Percentiles rank a stretch among this genome's conserved stretches.
Conservation (phyloP, 2,329 filamentous ascomycete species). For the Epichloe hybrida region DNA sequence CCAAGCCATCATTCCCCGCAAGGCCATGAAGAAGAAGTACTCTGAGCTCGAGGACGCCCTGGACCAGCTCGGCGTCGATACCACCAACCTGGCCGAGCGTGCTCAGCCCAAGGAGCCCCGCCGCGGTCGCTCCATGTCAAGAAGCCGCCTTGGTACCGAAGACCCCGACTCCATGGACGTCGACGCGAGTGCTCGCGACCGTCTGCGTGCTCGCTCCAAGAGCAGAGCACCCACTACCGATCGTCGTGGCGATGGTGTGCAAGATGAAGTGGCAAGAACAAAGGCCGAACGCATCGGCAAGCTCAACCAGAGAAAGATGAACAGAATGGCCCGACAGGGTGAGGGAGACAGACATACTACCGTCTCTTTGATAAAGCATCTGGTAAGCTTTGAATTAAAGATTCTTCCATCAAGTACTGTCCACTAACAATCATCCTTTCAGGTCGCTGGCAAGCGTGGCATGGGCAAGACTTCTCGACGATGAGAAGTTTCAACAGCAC, state of each 20-base stretch:
- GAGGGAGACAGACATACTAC: constrained; percentile 87
- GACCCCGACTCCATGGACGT: constrained; percentile 67
- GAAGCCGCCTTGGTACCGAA: constrained; percentile 48
- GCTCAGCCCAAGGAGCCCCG: constrained; percentile 50
- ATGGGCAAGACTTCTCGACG: constrained; percentile 77
- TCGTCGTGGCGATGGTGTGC: constrained; percentile 65
- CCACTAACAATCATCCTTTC: constrained; percentile 10
- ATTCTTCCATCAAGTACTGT: not conserved
- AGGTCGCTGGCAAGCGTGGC: constrained; percentile 83
- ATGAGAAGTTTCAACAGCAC: constrained; percentile 25
- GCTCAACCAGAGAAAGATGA: constrained; percentile 95
- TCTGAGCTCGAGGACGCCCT: constrained; percentile 79
- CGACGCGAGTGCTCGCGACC: constrained; percentile 42
- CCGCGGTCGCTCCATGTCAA: constrained; percentile 57
- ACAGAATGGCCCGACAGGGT: constrained; percentile 91
- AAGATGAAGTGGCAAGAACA: constrained; percentile 47
- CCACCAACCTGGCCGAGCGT: constrained; percentile 58
- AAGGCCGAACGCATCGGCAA: constrained; percentile 83
- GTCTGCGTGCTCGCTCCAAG: constrained; percentile 59
- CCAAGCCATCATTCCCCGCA: constrained; percentile 80
- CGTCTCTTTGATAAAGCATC: constrained; percentile 73
- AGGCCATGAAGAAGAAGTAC: constrained; percentile 65
- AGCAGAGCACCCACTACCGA: constrained; percentile 51
- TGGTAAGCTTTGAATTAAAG: constrained; percentile 48
- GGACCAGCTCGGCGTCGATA: constrained; percentile 75